These are phyloP conservation scores for Solanum pimpinellifolium DNA, from an alignment of 257 asterid species.

Conservation along the genomic window DNA sequence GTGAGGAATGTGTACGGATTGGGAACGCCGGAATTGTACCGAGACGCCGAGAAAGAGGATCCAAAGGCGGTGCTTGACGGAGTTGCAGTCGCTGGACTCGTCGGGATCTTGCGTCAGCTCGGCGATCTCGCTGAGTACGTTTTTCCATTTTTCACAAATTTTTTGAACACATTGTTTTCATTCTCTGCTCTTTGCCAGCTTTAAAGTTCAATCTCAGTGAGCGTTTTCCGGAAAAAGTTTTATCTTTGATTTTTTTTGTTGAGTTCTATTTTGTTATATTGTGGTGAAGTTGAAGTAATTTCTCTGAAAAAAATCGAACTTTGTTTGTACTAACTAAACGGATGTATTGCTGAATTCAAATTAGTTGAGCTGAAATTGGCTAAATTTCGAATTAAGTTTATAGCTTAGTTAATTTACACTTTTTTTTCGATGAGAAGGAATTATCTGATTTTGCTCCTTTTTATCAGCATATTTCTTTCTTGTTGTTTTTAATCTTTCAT, in stretches of 20 bases:
- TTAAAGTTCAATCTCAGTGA: not conserved
- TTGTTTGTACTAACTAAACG: not conserved
- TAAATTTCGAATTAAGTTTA: not conserved
- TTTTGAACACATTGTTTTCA: not conserved
- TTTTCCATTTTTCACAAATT: not conserved
- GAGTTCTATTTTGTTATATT: not conserved
- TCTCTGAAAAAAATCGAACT: not conserved
- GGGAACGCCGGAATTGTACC: conserved; percentile 66
- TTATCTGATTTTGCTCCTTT: not conserved
- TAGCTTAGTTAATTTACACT: not conserved
- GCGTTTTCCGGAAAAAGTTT: not conserved
- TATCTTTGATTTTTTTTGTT: not conserved
- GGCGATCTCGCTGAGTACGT: conserved; percentile 91
- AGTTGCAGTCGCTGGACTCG: conserved; percentile 75
- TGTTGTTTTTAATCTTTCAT: not conserved
- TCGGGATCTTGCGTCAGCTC: conserved; percentile 87
- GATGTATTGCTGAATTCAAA: not conserved
- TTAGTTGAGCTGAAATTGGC: not conserved
- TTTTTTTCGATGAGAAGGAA: not conserved
- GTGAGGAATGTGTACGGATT: conserved; percentile 71
- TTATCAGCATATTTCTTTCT: not conserved
- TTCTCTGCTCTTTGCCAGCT: not conserved
- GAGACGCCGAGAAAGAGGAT: conserved; percentile 49
- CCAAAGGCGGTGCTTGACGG: conserved; percentile 78
- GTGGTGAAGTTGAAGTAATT: not conserved